Conservation (phyloP, 1,139 yeast genomes). For the Candida freyschussii region DNA sequence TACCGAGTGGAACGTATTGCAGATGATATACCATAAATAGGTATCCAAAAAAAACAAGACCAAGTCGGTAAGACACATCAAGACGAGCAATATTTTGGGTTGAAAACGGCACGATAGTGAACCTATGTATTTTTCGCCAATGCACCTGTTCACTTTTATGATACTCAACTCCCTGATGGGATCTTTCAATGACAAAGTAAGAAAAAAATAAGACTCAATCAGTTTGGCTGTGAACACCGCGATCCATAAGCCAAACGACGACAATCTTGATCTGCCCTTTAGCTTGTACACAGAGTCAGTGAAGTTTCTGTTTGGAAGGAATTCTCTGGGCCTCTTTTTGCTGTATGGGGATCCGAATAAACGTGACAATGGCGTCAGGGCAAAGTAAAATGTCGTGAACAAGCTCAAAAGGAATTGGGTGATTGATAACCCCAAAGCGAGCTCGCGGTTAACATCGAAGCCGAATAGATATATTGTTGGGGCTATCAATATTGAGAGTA, state of each 20-base stretch:
- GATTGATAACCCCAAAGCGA: slow-evolving; percentile 37
- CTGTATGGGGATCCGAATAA: slow-evolving; percentile 33
- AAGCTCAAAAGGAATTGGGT: slow-evolving; percentile 43
- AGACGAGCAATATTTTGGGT: slow-evolving; percentile 54
- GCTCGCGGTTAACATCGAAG: slow-evolving; percentile 29
- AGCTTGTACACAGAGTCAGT: slow-evolving; percentile 48
- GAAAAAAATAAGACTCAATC: slow-evolving; percentile 62
- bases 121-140: slow-evolving; percentile 60
- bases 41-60: slow-evolving; percentile 71
- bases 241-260: slow-evolving; percentile 62
- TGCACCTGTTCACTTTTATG: slow-evolving; percentile 36
- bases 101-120: slow-evolving; percentile 50
- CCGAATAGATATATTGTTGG: slow-evolving; percentile 42
- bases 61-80: slow-evolving; percentile 61
- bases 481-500: slow-evolving; percentile 31
- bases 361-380: slow-evolving; percentile 42
- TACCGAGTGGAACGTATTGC: slow-evolving; percentile 65
- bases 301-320: slow-evolving; percentile 35
- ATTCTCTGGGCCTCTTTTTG: slow-evolving; percentile 26
- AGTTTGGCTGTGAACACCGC: slow-evolving; percentile 60
- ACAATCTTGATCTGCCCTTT: slow-evolving; percentile 56
- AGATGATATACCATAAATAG: slow-evolving; percentile 69
- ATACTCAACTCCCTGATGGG: slow-evolving; percentile 50
- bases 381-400: slow-evolving; percentile 38
- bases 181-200: slow-evolving; percentile 63